Evolutionary conservation across 2,329 filamentous ascomycete species (phyloP).

Genomic region (Clarireedia hainanense): DNA sequence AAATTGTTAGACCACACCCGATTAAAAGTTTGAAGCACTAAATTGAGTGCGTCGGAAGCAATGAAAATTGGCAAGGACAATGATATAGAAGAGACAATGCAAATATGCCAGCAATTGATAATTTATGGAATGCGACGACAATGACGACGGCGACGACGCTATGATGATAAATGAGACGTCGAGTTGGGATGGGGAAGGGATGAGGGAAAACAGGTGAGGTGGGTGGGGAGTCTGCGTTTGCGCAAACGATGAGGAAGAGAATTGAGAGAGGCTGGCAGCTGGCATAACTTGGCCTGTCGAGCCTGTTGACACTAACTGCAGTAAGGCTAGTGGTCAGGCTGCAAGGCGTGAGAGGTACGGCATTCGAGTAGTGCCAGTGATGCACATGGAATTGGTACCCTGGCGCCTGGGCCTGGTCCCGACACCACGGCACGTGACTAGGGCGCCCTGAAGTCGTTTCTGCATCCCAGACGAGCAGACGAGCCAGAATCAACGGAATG

Average conservation of each 20-base stretch:
- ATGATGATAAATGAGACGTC: not conserved
- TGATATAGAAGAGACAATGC: not conserved
- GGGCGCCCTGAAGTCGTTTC: no score
- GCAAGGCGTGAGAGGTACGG: no score
- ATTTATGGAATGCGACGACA: not conserved
- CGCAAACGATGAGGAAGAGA: constrained; percentile 3
- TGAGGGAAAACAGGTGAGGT: not conserved
- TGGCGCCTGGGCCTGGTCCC: no score
- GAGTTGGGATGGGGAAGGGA: not conserved
- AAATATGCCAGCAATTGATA: not conserved
- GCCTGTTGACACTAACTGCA: no score
- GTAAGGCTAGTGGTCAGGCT: no score
- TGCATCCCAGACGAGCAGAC: not conserved
- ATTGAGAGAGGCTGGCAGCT: constrained; percentile 4
- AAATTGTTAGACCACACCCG: not conserved
- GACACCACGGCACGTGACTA: no score
- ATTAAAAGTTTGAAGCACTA: not conserved
- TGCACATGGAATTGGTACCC: no score
- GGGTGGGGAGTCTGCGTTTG: constrained; percentile 2
- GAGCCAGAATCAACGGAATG: not conserved
- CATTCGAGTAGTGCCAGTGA: no score
- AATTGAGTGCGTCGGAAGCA: not conserved
- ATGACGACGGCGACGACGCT: not conserved
- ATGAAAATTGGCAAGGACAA: not conserved
- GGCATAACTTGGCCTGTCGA: no score